Conservation (phyloP, 306 rosid species). For the Quercus mongolica region DNA sequence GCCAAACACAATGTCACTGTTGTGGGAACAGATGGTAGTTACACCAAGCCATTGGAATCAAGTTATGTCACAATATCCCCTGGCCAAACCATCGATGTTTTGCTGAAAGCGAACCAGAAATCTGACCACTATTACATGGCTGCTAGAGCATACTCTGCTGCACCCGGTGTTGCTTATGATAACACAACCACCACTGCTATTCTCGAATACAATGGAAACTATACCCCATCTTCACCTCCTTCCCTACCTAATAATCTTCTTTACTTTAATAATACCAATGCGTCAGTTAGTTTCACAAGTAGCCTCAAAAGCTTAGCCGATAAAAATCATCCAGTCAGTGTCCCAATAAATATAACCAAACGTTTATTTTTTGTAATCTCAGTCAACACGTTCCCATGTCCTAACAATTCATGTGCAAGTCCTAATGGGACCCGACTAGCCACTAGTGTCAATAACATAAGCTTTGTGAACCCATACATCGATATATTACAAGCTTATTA, state of each 20-base stretch:
- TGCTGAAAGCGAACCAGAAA: too few relatives aligned
- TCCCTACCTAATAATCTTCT: conserved; percentile 10
- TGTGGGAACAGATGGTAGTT: too few relatives aligned
- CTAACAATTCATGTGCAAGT: conserved; percentile 15
- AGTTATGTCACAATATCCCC: too few relatives aligned
- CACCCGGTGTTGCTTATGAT: too few relatives aligned
- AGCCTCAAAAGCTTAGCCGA: conserved; percentile 34
- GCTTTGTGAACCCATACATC: conserved; percentile 22
- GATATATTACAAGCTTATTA: conserved; percentile 31
- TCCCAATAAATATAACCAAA: conserved; percentile 27
- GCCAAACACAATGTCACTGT: too few relatives aligned
- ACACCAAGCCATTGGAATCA: too few relatives aligned
- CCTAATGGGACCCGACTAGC: conserved; percentile 24
- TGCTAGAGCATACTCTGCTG: too few relatives aligned
- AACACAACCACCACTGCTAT: conserved; percentile 7
- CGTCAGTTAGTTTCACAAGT: conserved; percentile 19
- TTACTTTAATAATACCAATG: conserved; percentile 24
- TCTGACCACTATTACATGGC: too few relatives aligned
- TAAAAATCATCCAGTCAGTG: conserved; percentile 26
- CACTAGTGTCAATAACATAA: conserved; percentile 27
- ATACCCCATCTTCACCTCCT: not conserved
- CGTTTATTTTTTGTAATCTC: conserved; percentile 7
- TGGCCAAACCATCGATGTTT: too few relatives aligned
- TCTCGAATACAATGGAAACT: not conserved
- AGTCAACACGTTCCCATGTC: conserved; percentile 18